Evolutionary conservation across 331 rosid species (phyloP), one percentile per base, ranked within the genome.

Genomic region (Prunus yedoensis): DNA sequence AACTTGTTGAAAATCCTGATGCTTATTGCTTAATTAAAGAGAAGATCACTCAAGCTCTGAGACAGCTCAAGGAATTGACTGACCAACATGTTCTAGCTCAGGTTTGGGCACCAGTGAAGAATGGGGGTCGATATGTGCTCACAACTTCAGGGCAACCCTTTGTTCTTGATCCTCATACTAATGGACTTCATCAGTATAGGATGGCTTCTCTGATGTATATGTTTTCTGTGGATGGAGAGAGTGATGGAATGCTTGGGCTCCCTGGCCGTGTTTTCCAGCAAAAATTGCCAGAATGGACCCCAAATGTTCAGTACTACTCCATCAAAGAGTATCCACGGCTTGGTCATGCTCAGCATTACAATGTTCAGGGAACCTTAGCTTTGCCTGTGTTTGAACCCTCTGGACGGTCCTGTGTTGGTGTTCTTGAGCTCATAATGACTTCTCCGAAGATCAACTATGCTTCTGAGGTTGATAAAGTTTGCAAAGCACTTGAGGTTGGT

Each of bases 91-190:
- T 91, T 67, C 86, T 95, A 54, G 98, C 96, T 73, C 99, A 95
- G 83, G 84, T 95, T 85, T 95, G 99, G 99, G 98, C 96, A 3
- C 99, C 99, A 3, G 90, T 92, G 46, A 85, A 82, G 77, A 82
- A 77, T 2, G 97, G 94, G 30, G 79, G 78, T 59, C 86, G 83
- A 63, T 75, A 70, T 78, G 86, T 83, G 56, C 99, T 95, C 47
- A 87, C 97, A 83, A 95, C 99, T 73, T 89, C 92, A 10, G 99
- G 96, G 65, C 99, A 95, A 70, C 98, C 99, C 15, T 95, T 95
- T 75, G 84, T 92, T 77, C 87, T 95, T 71, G 98, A 84, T 82
- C 86, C 94, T 15, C 91, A 83, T 66, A 87, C 87, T 78, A 88
- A 84, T 66, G 98, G 97, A 72, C 98, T 95, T 60, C 83, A 91